Conservation (phyloP, 2,329 filamentous ascomycete species). For the Aaosphaeria pasadenensis region DNA sequence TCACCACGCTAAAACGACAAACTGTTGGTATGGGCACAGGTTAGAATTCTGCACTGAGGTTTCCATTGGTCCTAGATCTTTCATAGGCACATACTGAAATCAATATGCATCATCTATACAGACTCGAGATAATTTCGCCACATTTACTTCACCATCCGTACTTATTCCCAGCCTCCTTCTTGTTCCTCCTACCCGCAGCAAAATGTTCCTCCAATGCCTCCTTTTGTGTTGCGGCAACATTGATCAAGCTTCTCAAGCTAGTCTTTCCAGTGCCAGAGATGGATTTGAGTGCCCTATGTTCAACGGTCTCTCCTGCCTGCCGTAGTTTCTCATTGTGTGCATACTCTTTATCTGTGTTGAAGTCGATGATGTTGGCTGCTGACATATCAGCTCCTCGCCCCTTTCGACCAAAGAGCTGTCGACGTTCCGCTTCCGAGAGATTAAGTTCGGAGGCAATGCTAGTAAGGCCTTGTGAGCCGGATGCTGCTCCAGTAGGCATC, state of each 20-base stretch:
- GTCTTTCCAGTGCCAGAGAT: constrained; percentile 82
- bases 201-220: constrained; percentile 92
- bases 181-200: constrained; percentile 73
- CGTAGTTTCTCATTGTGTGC: constrained; percentile 76
- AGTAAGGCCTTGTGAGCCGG: constrained; percentile 57
- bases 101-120: too few species aligned
- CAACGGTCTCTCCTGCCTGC: constrained; percentile 63
- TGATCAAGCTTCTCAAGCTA: constrained; percentile 82
- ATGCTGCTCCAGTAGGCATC: constrained; percentile 5
- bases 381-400: constrained; percentile 45
- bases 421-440: constrained; percentile 70
- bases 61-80: background rate
- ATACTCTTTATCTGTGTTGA: constrained; percentile 88
- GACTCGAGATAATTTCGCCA: too few species aligned
- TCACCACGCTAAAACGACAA: too few species aligned
- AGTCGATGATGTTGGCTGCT: constrained; percentile 71
- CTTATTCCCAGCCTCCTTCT: constrained; percentile 74
- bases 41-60: background rate
- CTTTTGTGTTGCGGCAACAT: constrained; percentile 74
- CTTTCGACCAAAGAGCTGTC: constrained; percentile 80
- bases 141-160: constrained; percentile 69
- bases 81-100: too few species aligned
- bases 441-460: constrained; percentile 75
- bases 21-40: too few species aligned
- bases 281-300: constrained; percentile 77